Evolutionary conservation across 768 basidiomycete species (phyloP), one percentile per base, ranked within the genome.

Genomic region (Phlebiopsis flavidoalba): DNA sequence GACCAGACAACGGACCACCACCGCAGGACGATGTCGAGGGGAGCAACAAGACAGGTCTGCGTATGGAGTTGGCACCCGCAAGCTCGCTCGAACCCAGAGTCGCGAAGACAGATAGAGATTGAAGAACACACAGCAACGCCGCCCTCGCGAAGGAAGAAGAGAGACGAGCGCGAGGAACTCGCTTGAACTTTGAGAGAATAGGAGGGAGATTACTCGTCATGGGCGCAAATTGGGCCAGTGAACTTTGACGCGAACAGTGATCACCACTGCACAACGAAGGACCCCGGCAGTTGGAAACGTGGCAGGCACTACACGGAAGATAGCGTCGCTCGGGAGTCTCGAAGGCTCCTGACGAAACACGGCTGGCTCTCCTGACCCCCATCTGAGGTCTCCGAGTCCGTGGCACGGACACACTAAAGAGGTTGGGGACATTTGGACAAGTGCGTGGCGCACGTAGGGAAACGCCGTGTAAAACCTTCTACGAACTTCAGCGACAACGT

Each of bases 1-100:
- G 74, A 51, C 70, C 69, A 24, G 70, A 71, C 3, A 69, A 69
- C 5, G 66, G 46, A 72, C 71, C 26, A 67, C 69, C n/a, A 64
- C 62, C 11, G 40, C 40, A 43, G 40, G 10, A 43, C 17, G 12
- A 43, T 43, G 12, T 17, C 40, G 2, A 43, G 21, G n/a, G 68
- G 72, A 31, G 69, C 68, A 49, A 70, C 66, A 11, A 70, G 70
- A 60, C 37, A 36, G 5, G 67, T 69, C 33, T 72, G 71, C 69
- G 67, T 73, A 49, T 65, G 70, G 57, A 54, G 58, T 47, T n/a
- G n/a, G 57, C 17, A 43, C 17, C 12, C 40, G 3, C 40, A 43
- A 43, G 12, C 8, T 43, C 40, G 40, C 12, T 43, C n/a, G n/a
- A n/a, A 43, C 8, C 40, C 40, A 3, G 40, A 43, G 3, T 17